Conservation (phyloP, 2,329 filamentous ascomycete species). For the Pochonia chlamydosporia region DNA sequence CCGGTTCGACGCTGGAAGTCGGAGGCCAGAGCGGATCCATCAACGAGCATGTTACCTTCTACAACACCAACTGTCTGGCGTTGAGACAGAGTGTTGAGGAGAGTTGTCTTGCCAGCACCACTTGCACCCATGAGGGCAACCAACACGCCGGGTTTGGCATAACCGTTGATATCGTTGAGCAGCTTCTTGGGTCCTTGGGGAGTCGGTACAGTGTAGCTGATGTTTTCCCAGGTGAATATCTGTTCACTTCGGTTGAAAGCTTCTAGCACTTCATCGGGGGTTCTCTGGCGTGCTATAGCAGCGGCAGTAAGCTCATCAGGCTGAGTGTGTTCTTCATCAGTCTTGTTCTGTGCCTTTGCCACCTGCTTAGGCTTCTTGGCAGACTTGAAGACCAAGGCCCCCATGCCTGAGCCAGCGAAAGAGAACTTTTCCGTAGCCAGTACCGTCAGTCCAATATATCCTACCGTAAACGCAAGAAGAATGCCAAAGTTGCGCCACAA, state of each 20-base stretch:
- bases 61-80: conserved; percentile 32
- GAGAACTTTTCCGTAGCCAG: conserved; percentile 60
- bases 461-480: conserved; percentile 63
- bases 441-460: conserved; percentile 68
- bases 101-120: conserved; percentile 9
- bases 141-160: conserved; percentile 8
- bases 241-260: conserved; percentile 51
- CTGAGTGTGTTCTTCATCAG: conserved; percentile 15
- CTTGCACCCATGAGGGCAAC: conserved; percentile 10
- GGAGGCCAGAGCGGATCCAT: conserved; percentile 60
- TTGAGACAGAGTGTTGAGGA: conserved; percentile 9
- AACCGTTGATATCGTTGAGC: conserved; percentile 12
- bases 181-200: conserved; percentile 19
- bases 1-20: conserved; percentile 76
- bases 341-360: background rate
- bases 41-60: conserved; percentile 67
- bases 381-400: conserved; percentile 63
- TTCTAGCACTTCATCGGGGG: conserved; percentile 31
- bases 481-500: conserved; percentile 71
- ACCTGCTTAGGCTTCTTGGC: conserved; percentile 14
- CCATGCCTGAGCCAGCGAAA: conserved; percentile 57
- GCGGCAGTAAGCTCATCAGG: background rate
- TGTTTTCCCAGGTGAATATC: conserved; percentile 63
- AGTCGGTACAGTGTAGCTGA: conserved; percentile 62
- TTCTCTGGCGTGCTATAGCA: conserved; percentile 3